Base-by-base conservation (phyloP, 768 basidiomycete genomes). In the Sarcodon sp. region DNA sequence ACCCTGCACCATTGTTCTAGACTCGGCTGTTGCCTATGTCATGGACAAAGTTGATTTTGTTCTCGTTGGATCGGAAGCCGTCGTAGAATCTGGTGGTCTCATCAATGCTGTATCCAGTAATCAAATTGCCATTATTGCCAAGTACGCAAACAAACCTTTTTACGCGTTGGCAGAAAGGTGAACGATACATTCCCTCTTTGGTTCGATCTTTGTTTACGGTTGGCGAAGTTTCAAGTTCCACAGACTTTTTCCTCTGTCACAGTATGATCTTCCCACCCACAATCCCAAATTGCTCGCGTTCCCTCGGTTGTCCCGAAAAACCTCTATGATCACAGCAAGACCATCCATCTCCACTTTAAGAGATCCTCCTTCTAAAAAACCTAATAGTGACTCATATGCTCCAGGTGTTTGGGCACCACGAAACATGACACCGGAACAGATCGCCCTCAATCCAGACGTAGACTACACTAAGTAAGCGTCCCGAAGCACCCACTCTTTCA, bases 31-130 rank as follows among this genome's bases (percentile, higher is more conserved):
- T 4, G 90, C 90, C 35, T 98, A 97, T 67, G 80, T 89, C 56
- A 97, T 99, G 86, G 89, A 94, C 54, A 83, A 87, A 56, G 90
- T 94, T 15, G 89, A 94, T 63, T 86, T 94, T 62, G 87, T 94
- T 45, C 76, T 99, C 44, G 92, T 98, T 36, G 96, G 96, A 33
- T 92, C 92, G 36, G 96, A 99, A 68, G 96, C 93, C 7, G 93
- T 99, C 27, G 94, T 96, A 5, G 96, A 98, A 65, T 91, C 87
- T 53, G 96, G 96, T 39, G 89, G 92, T 4, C 68, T 90, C 51
- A 79, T 93, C 55, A 92, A 92, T 60, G 88, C 86, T 46, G 86
- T 98, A 35, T 94, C 94, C 37, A 91, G 91, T 57, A 92, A 89
- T 64, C 91, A 96, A 66, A 91, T 97, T 56, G 94, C 96, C 3